Conservation (phyloP, 2,329 filamentous ascomycete genomes). For the Tolypocladium guangdongense region DNA sequence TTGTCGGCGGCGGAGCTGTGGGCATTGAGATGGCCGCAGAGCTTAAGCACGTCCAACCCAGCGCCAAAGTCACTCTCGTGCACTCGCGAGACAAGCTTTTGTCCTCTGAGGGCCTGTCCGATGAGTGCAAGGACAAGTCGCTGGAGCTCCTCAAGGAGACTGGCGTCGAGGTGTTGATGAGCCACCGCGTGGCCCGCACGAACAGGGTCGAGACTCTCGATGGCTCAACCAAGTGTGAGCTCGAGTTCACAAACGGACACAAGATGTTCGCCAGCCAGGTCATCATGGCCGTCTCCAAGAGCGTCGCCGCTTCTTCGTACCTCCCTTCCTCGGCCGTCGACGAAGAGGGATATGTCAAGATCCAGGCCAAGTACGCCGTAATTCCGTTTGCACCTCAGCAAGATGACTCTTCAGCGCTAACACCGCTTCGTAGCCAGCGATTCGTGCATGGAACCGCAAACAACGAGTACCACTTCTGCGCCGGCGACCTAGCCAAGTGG, state of each 20-base stretch:
- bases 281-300: slow-evolving; percentile 57
- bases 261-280: slow-evolving; percentile 52
- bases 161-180: slow-evolving; percentile 55
- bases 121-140: slow-evolving; percentile 54
- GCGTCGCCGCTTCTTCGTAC: slow-evolving; percentile 50
- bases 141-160: slow-evolving; percentile 46
- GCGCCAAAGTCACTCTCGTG: slow-evolving; percentile 57
- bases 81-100: slow-evolving; percentile 62
- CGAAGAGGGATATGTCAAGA: slow-evolving; percentile 53
- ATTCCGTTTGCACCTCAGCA: not conserved
- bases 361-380: slow-evolving; percentile 39
- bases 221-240: slow-evolving; percentile 28
- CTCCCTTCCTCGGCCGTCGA: slow-evolving; percentile 49
- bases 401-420: not conserved
- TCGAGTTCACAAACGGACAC: slow-evolving; percentile 50
- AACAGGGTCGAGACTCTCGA: slow-evolving; percentile 33
- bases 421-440: slow-evolving; percentile 30
- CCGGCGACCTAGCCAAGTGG: slow-evolving; percentile 62
- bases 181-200: slow-evolving; percentile 42
- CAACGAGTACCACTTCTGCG: slow-evolving; percentile 50
- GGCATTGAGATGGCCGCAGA: slow-evolving; percentile 77
- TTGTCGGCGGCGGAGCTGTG: slow-evolving; percentile 70
- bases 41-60: slow-evolving; percentile 56
- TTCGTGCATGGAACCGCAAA: slow-evolving; percentile 46
- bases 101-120: slow-evolving; percentile 61